phyloP scores from a whole-genome alignment of 495 filamentous ascomycete species.

The Penicillium subrubescens region DNA sequence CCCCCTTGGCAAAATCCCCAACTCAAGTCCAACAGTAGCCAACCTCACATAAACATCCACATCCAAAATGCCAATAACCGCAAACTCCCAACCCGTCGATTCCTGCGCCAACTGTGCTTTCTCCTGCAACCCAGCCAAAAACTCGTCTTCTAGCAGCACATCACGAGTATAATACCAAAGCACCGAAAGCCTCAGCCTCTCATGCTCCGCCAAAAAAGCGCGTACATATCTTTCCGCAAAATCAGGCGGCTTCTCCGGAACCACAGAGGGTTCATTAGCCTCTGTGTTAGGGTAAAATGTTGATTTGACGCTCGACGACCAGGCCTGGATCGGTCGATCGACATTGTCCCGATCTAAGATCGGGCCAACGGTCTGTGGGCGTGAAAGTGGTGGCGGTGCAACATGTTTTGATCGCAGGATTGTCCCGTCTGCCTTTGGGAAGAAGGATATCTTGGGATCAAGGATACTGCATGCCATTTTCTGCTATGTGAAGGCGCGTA shows the following conservation, averaged over 20 bases:
- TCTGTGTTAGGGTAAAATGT: constrained; percentile 11
- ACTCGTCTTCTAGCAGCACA: constrained; percentile 11
- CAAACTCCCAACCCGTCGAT: constrained; percentile 20
- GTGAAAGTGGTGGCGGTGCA: constrained; percentile 6
- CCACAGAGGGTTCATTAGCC: background rate
- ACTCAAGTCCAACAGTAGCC: constrained; percentile 16
- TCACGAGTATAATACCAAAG: constrained; percentile 24
- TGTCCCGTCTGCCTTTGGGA: constrained; percentile 17
- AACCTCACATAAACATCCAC: constrained; percentile 19
- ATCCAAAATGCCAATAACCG: constrained; percentile 20
- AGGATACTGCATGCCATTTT: background rate
- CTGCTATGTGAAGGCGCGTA: background rate
- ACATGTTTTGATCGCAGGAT: constrained; percentile 12
- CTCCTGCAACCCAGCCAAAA: constrained; percentile 18
- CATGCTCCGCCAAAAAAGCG: constrained; percentile 13
- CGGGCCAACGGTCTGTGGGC: constrained; percentile 15
- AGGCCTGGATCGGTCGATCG: constrained; percentile 14
- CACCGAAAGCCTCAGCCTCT: constrained; percentile 20
- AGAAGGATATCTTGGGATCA: constrained; percentile 7
- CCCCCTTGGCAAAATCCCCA: constrained; percentile 21
- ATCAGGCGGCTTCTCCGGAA: background rate
- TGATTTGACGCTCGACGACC: constrained; percentile 4
- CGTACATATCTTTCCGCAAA: constrained; percentile 14
- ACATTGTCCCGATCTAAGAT: constrained; percentile 17
- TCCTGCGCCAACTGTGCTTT: constrained; percentile 19